These are phyloP conservation scores for Neolentinus lepideus DNA, from an alignment of 1,284 basidiomycete species.

Conservation along the genomic window DNA sequence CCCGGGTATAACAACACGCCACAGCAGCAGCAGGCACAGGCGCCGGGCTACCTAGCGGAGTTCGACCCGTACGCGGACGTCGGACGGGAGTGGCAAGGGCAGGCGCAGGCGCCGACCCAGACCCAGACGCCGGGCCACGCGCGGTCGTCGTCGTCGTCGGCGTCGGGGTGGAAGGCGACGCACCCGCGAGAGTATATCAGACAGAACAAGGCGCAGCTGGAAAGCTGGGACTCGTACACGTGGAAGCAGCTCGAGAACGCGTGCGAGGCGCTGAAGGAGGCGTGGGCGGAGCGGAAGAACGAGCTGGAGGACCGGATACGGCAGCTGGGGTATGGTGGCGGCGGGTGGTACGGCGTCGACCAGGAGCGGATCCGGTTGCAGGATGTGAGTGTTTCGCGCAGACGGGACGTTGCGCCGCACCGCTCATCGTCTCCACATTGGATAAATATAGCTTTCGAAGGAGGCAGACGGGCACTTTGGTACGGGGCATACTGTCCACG, in stretches of 20 bases:
- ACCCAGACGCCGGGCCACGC: constrained; percentile 2
- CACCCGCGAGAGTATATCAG: constrained; percentile 31
- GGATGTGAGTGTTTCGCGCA: constrained; percentile 1
- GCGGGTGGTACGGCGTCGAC: background rate
- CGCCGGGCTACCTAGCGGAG: constrained; percentile 21
- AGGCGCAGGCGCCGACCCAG: constrained; percentile 3
- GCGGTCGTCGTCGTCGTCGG: constrained; percentile 1
- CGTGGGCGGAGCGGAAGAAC: background rate
- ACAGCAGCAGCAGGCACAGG: constrained; percentile 18
- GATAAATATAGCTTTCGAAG: constrained; percentile 20
- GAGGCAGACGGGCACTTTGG: constrained; percentile 26
- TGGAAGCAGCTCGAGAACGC: constrained; percentile 24
- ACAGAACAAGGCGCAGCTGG: constrained; percentile 28
- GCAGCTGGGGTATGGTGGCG: background rate
- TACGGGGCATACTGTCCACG: constrained; percentile 13
- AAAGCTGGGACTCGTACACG: constrained; percentile 28
- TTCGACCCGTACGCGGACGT: constrained; percentile 25
- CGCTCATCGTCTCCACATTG: background rate
- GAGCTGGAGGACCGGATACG: background rate
- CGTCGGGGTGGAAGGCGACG: constrained; percentile 7
- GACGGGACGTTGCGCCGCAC: too few species aligned
- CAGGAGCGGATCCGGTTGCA: constrained; percentile 1
- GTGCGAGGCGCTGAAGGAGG: constrained; percentile 2
- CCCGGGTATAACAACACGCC: constrained; percentile 12
- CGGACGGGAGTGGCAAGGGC: constrained; percentile 3